These are phyloP conservation scores for Eucalyptus leucophloia DNA, from an alignment of 345 rosid genomes.

Conservation along the genomic window DNA sequence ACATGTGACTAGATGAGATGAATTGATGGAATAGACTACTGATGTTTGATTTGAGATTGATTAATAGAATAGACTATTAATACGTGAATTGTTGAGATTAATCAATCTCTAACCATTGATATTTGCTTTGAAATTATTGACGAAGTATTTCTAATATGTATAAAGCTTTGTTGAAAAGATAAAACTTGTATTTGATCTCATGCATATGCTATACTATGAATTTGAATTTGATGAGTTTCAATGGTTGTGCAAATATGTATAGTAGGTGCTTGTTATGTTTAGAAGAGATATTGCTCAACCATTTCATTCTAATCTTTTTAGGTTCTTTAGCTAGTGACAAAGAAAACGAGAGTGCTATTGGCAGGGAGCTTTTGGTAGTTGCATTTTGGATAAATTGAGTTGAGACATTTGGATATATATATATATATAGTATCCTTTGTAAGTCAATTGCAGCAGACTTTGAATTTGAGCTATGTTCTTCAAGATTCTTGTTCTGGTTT, in stretches of 20 bases:
- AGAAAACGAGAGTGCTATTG: rapidly evolving
- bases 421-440: no score
- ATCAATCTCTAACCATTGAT: not conserved
- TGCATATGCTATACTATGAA: not conserved
- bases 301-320: not conserved
- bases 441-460: not conserved
- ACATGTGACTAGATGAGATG: not conserved
- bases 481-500: not conserved
- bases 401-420: not conserved
- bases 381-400: not conserved
- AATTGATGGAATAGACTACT: not conserved
- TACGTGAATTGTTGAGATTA: not conserved
- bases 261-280: not conserved
- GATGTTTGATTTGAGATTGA: no score
- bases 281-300: not conserved
- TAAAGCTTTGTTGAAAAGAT: not conserved
- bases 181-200: not conserved
- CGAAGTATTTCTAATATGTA: no score
- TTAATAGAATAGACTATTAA: not conserved
- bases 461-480: not conserved
- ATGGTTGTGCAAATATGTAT: not conserved
- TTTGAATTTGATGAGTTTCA: not conserved
- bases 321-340: rapidly evolving
- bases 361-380: not conserved
- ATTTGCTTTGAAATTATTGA: not conserved